Evolutionary conservation across 169 alveolate genomes (phyloP).

Genomic region (Amoebophrya sp.): DNA sequence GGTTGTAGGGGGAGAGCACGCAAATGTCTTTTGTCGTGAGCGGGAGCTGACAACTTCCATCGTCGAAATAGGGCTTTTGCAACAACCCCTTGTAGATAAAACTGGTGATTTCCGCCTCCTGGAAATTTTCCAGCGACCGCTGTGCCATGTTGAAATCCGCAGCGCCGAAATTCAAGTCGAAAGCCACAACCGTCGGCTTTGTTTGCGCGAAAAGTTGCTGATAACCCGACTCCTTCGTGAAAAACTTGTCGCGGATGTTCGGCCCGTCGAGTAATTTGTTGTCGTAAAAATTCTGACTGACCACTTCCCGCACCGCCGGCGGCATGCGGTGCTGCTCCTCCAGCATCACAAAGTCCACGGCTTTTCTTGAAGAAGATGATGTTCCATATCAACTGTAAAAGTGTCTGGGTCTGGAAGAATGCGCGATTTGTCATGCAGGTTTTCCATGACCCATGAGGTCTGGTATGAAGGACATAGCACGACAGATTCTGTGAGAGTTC

Average conservation of each 20-base stretch:
- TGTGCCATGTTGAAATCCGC: not conserved
- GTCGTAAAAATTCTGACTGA: not conserved
- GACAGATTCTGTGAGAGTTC: too few species aligned
- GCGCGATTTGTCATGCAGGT: too few species aligned
- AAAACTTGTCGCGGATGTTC: not conserved
- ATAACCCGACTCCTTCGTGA: too few species aligned
- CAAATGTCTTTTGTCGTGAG: slow-evolving; percentile 21
- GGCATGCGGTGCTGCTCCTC: slow-evolving; percentile 38
- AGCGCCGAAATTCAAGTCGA: slow-evolving; percentile 30
- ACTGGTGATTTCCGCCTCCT: slow-evolving; percentile 24
- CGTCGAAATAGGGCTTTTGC: not conserved
- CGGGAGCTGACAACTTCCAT: too few species aligned
- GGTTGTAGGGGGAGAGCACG: slow-evolving; percentile 31
- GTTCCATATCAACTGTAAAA: too few species aligned
- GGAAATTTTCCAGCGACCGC: not conserved
- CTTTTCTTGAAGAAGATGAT: too few species aligned
- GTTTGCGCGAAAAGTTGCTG: too few species aligned
- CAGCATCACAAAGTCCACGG: slow-evolving; percentile 8
- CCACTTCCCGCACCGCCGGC: slow-evolving; percentile 20
- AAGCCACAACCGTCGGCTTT: not conserved
- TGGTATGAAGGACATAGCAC: too few species aligned
- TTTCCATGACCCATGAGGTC: too few species aligned
- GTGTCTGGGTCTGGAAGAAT: too few species aligned
- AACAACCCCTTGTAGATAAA: not conserved
- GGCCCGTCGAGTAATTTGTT: slow-evolving; percentile 15